Evolutionary conservation across 1,284 basidiomycete species (phyloP), one percentile per base, ranked within the genome.

Genomic region (Cutaneotrichosporon dermatis): DNA sequence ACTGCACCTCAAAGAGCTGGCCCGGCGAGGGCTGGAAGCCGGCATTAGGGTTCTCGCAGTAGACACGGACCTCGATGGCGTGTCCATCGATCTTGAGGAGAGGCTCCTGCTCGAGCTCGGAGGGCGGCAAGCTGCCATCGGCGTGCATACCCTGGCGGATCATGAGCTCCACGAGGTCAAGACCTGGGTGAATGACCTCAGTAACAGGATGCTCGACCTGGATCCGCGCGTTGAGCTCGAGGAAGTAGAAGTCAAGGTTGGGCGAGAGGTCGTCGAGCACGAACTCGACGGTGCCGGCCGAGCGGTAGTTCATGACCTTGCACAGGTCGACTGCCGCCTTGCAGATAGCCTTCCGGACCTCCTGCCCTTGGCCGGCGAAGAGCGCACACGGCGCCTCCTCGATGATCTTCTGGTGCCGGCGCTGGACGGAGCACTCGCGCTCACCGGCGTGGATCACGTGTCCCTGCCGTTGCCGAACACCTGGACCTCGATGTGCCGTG

Each of bases 181-280:
- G 79, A 4, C 81, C 81, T 1, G 82, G 81, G 66, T 84, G 79
- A 10, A 82, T 78, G 33, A 77, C 78, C 74, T 88, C 87, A 0
- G 86, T 88, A 43, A 89, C 80, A 1, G 84, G 81, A 66, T 88
- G 87, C 74, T 88, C 88, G 13, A 88, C 87, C 75, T 87, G 86
- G 56, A 88, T 82, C 6, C 86, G 81, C 0, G 86, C 85, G 63
- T 89, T 89, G 83, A 88, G 85, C 71, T 89, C 88, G 15, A 89
- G 79, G 67, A 89, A 89, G 77, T 82, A 88, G 73, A 86, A 88
- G 7, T 79, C 70, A 0, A 79, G 80, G 0, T 64, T 45, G 1
- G 41, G 36, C 5, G 59, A 55, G 0, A 76, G 59, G 58, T 85
- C 81, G 65, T 87, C 84, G 4, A 87, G 84, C 3, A 88, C 76